Evolutionary conservation across 2,329 filamentous ascomycete genomes (phyloP).

Genomic region (Cercospora sojina): DNA sequence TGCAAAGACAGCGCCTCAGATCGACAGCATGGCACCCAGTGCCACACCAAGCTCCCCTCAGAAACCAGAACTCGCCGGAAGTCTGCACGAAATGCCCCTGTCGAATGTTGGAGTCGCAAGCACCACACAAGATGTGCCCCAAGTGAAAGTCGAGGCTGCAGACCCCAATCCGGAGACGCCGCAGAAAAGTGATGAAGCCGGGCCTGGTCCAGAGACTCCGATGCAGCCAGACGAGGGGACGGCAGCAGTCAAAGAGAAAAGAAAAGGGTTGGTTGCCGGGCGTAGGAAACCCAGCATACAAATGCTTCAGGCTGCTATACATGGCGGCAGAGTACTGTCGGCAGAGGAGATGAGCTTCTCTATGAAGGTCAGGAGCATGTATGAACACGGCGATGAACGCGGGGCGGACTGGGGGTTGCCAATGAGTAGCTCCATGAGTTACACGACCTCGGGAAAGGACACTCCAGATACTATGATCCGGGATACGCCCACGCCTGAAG

Average conservation of each 20-base stretch:
- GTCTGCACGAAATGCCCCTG: neutral
- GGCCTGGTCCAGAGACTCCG: neutral
- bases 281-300: slow-evolving; percentile 39
- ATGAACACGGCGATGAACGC: slow-evolving; percentile 59
- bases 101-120: neutral
- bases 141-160: neutral
- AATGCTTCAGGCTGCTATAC: slow-evolving; percentile 39
- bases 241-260: slow-evolving; percentile 6
- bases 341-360: slow-evolving; percentile 64
- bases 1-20: neutral
- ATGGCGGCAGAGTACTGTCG: slow-evolving; percentile 54
- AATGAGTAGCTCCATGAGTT: slow-evolving; percentile 10
- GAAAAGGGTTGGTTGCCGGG: slow-evolving; percentile 25
- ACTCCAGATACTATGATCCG: slow-evolving; percentile 17
- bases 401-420: slow-evolving; percentile 46
- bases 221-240: neutral
- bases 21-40: neutral
- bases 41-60: neutral
- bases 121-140: neutral
- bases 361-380: slow-evolving; percentile 63
- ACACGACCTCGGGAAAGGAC: slow-evolving; percentile 6
- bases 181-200: neutral
- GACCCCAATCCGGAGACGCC: neutral
- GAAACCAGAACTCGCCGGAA: neutral
- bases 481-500: slow-evolving; percentile 17